phyloP scores from a whole-genome alignment of 345 rosid genomes.

The Citrus medica region DNA sequence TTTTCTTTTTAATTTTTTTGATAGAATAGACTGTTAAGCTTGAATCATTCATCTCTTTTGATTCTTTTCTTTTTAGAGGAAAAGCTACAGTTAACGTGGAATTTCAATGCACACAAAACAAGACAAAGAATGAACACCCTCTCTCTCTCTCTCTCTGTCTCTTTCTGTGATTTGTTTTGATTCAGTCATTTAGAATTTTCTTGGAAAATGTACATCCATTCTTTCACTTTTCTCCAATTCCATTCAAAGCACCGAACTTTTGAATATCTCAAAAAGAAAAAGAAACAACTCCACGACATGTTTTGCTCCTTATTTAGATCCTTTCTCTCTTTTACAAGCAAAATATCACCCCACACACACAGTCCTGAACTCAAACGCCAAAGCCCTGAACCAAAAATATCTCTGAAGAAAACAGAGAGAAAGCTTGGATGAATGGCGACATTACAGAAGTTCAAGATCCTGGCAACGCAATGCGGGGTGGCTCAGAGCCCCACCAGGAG shows the following conservation, averaged over 20 bases:
- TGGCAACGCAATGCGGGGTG: constrained; percentile 89
- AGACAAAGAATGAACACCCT: background rate
- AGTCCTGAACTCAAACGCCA: constrained; percentile 12
- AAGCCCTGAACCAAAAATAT: constrained; percentile 3
- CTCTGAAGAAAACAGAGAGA: constrained; percentile 5
- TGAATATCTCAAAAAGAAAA: constrained; percentile 5
- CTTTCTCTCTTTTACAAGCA: constrained; percentile 34
- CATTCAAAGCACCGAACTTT: constrained; percentile 44
- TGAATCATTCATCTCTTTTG: background rate
- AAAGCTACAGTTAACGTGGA: background rate
- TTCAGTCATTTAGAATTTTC: constrained; percentile 11
- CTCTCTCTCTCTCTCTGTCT: background rate
- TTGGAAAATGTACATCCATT: constrained; percentile 24
- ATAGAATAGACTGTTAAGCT: background rate
- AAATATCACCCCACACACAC: background rate
- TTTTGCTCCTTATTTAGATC: constrained; percentile 27
- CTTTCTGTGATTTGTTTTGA: background rate
- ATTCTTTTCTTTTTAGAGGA: constrained; percentile 1
- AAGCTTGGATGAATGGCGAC: constrained; percentile 56
- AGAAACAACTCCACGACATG: background rate
- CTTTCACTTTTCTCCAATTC: constrained; percentile 21
- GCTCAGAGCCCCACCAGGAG: constrained; percentile 70
- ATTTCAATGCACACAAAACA: background rate
- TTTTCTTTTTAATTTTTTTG: too few species aligned
- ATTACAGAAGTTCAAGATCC: constrained; percentile 75